Base-by-base conservation (phyloP, 1,139 yeast genomes). In the Pichia sp. region DNA sequence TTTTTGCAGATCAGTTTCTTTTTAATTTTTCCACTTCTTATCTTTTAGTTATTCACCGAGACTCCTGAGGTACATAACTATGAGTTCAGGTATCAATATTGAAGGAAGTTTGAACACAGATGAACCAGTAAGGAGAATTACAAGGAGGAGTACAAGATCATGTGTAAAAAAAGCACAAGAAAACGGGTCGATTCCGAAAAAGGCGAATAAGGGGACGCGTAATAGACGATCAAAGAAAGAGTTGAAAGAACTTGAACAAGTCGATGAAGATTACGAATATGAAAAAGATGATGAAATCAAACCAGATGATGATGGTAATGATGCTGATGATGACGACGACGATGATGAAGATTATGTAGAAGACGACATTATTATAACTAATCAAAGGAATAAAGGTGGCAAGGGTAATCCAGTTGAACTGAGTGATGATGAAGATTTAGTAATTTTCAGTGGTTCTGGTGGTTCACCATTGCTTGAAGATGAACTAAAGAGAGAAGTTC, bases 201-300 rank as follows among this genome's bases (percentile, higher is more conserved):
- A 18, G 9, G 14, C 14, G 18, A 22, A 22, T 7, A 8, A 7
- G 7, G 14, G 3, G 32, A 30, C 32, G 32, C 32, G 32, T 30
- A n/a, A 18, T 6, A 18, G 9, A n/a, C n/a, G n/a, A 14, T 5
- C 21, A 11, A n/a, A 6, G 5, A 17, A 21, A 15, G 12, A 7
- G 15, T 24, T 10, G 6, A 6, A 17, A 21, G 23, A 28, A 22
- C 11, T 24, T 4, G 25, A 17, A 10, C 12, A 7, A 9, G 31
- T 17, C 4, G 14, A 15, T 28, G 26, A 28, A 19, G 14, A 35
- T 14, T 38, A 21, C 2, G 39, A 75, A 7, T 18, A 12, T 3
- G 76, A 76, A 14, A 37, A 19, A 19, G 35, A 17, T 31, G 31
- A 38, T 43, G 41, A 40, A 42, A 45, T 43, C 35, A 43, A 38